A percentile compares a stretch with the other conserved stretches of the same genome.
These are phyloP conservation scores for Hypoxylon lienhwacheense DNA, from an alignment of 495 filamentous ascomycete species.

Conservation along the genomic window DNA sequence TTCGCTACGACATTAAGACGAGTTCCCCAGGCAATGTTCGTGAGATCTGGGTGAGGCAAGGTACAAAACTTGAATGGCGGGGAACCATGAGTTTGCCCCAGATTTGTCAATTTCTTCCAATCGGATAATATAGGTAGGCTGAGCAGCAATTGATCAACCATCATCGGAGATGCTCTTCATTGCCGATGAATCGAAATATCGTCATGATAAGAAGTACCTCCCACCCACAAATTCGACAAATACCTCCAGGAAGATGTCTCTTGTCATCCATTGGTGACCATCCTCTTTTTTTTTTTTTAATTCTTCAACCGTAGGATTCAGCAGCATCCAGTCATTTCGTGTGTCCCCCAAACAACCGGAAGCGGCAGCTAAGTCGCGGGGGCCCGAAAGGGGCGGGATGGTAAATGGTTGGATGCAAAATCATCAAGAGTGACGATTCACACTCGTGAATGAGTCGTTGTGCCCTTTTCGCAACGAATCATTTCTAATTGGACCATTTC, in stretches of 20 bases:
- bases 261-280: slow-evolving; percentile 17
- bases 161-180: slow-evolving; percentile 9
- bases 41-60: slow-evolving; percentile 15
- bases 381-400: slow-evolving; percentile 9
- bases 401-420: slow-evolving; percentile 7
- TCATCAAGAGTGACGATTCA: slow-evolving; percentile 12
- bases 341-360: slow-evolving; percentile 4
- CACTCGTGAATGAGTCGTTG: slow-evolving; percentile 5
- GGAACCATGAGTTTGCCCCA: slow-evolving; percentile 7
- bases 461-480: neutral
- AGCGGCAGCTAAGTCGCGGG: slow-evolving; percentile 1
- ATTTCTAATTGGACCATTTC: slow-evolving; percentile 38
- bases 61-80: slow-evolving; percentile 15
- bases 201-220: slow-evolving; percentile 18
- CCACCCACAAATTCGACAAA: slow-evolving; percentile 15
- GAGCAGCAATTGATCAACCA: slow-evolving; percentile 11
- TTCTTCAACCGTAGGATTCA: slow-evolving; percentile 9
- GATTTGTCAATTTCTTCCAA: slow-evolving; percentile 8
- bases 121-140: slow-evolving; percentile 9
- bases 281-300: too few relatives aligned
- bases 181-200: slow-evolving; percentile 14
- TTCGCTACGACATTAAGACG: slow-evolving; percentile 11
- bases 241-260: slow-evolving; percentile 15
- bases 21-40: slow-evolving; percentile 18
- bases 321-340: slow-evolving; percentile 14